Evolutionary conservation across 306 rosid genomes (phyloP).

Genomic region (Quercus aquifolioides): DNA sequence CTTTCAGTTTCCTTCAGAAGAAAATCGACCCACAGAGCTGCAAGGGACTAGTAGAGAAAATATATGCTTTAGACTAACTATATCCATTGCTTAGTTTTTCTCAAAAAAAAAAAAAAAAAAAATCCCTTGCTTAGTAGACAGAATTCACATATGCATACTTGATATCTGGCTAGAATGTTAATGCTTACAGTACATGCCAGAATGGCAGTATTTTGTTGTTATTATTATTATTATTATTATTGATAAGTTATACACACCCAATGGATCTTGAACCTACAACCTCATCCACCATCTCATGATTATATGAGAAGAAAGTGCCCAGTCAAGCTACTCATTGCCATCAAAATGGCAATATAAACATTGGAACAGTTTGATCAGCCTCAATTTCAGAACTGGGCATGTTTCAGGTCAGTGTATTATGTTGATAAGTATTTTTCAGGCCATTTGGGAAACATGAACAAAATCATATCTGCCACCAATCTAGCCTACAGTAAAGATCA

Average conservation of each 20-base stretch:
- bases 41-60: conserved; percentile 68
- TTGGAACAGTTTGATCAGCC: neutral
- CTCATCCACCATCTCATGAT: no score
- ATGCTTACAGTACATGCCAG: neutral
- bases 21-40: conserved; percentile 98
- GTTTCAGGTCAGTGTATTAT: neutral
- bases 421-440: neutral
- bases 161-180: neutral
- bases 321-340: no score
- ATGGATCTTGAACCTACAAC: no score
- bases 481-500: neutral
- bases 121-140: neutral
- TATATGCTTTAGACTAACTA: neutral
- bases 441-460: neutral
- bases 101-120: no score
- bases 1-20: conserved; percentile 89
- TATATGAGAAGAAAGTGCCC: no score
- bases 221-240: no score
- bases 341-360: neutral
- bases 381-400: neutral
- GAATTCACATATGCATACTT: neutral
- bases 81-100: no score
- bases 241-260: no score
- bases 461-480: neutral
- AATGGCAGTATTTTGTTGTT: neutral